Evolutionary conservation across 2,329 filamentous ascomycete genomes (phyloP), one percentile per base, ranked within the genome.

Genomic region (Aureobasidium sp.): DNA sequence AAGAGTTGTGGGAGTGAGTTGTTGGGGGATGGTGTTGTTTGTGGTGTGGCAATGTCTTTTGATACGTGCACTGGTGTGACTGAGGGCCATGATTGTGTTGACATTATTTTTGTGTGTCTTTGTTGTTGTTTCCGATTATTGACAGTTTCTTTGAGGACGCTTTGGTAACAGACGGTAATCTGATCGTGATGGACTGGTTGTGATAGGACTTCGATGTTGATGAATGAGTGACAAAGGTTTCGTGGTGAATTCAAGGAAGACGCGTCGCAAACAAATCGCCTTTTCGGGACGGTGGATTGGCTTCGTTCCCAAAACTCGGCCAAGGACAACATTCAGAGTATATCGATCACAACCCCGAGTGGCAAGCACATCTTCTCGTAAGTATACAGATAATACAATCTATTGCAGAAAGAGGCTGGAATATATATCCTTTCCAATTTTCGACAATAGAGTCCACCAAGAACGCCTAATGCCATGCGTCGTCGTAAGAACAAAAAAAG

Each of bases 1-100:
- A 97, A 83, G 65, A 96, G 81, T n/a, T 82, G 74, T 1, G 94
- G 94, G 5, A 97, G 83, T 4, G 89, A 86, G 68, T 83, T 85
- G 63, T 65, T 62, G n/a, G 45, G n/a, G 29, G 19, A 33, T 39
- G 42, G 49, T 29, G 19, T 33, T 27, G 37, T 33, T 33, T 24
- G 6, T 31, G 57, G 8, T 49, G 45, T n/a, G 5, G 45, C 31
- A 8, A 42, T 45, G 31, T 29, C 52, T 29, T 33, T 27, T n/a
- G 47, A 29, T 19, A 54, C 24, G 35, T 56, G 40, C 11, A 62
- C 35, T 54, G 50, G 49, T 31, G 52, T 62, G 14, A 54, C 42
- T 33, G 60, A 37, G 2, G 57, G 45, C 45, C 33, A 50, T 49
- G 45, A 15, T 49, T 49, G 45, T 15, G 57, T 15, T 15, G 44